A percentile compares a stretch with the other conserved stretches of the same genome.
Evolutionary conservation across 1,139 yeast genomes (phyloP).

Genomic region (Geotrichum macrosporum): DNA sequence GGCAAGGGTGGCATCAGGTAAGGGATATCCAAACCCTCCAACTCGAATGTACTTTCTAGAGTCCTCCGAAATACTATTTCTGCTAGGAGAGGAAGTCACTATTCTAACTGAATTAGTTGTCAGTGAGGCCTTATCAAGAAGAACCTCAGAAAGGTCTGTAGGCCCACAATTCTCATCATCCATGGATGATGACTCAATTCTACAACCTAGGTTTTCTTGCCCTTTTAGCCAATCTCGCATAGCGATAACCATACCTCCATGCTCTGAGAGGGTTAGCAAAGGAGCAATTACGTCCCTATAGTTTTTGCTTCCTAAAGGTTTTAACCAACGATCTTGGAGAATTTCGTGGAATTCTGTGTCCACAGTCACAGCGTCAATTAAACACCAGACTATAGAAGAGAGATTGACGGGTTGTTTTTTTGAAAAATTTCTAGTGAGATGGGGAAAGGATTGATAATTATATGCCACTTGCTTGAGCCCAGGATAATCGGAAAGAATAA

Average conservation of each 20-base stretch:
- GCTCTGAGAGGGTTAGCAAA: conserved; percentile 80
- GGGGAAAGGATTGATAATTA: conserved; percentile 88
- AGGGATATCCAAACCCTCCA: conserved; percentile 89
- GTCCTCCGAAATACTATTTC: conserved; percentile 41
- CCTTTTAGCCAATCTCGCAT: conserved; percentile 82
- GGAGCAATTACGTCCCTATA: conserved; percentile 83
- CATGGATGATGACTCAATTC: conserved; percentile 24
- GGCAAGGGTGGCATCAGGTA: conserved; percentile 91
- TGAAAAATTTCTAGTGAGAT: conserved; percentile 71
- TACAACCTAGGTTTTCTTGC: conserved; percentile 53
- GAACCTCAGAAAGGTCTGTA: conserved; percentile 57
- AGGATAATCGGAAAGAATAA: conserved; percentile 78
- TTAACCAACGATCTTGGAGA: conserved; percentile 83
- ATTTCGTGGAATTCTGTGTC: conserved; percentile 93
- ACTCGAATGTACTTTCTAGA: conserved; percentile 55
- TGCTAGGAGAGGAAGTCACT: conserved; percentile 53
- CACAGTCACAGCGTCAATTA: conserved; percentile 84
- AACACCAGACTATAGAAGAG: conserved; percentile 78
- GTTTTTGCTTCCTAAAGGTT: conserved; percentile 79
- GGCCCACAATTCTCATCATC: conserved; percentile 43
- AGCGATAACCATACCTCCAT: conserved; percentile 93
- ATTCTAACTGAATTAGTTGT: conserved; percentile 73
- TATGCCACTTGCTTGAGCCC: conserved; percentile 90
- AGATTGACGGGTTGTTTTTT: conserved; percentile 77
- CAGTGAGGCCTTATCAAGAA: conserved; percentile 76